A percentile compares a stretch with the other conserved stretches of the same genome.
phyloP scores from a whole-genome alignment of 495 filamentous ascomycete species.

The Aspergillus indologenus region DNA sequence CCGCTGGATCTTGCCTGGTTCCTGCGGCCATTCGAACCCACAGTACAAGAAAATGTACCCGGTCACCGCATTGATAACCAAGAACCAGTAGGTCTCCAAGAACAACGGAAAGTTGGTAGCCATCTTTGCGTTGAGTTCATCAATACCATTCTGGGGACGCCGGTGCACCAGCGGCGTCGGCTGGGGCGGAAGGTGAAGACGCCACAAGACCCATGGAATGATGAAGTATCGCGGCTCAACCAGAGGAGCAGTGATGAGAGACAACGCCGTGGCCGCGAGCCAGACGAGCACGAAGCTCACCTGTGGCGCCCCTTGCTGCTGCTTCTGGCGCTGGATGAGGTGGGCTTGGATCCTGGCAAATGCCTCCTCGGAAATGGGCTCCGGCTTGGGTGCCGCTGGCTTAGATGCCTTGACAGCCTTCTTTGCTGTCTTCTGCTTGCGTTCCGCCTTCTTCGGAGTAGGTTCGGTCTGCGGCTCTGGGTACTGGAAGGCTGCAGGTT shows the following conservation, averaged over 20 bases:
- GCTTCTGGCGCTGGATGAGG: constrained; percentile 33
- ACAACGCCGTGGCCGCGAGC: constrained; percentile 68
- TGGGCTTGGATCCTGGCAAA: constrained; percentile 33
- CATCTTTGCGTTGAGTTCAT: constrained; percentile 28
- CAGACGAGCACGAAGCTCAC: constrained; percentile 63
- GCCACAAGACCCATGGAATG: constrained; percentile 91
- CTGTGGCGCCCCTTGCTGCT: constrained; percentile 32
- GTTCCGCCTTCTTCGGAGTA: constrained; percentile 17
- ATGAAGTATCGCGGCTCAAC: constrained; percentile 96
- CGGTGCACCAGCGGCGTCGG: constrained; percentile 33
- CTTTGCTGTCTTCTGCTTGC: constrained; percentile 28
- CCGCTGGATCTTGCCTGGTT: constrained; percentile 75
- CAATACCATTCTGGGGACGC: constrained; percentile 22
- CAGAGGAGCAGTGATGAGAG: constrained; percentile 80
- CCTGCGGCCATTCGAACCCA: constrained; percentile 78
- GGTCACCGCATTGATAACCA: constrained; percentile 66
- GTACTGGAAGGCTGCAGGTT: constrained; percentile 7
- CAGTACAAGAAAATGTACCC: constrained; percentile 77
- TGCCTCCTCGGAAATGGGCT: constrained; percentile 32
- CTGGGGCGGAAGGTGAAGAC: constrained; percentile 65
- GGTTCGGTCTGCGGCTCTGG: constrained; percentile 17
- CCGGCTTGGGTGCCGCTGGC: constrained; percentile 12
- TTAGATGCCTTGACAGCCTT: constrained; percentile 11
- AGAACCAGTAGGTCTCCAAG: constrained; percentile 77
- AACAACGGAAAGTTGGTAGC: constrained; percentile 46